Percentiles rank a stretch among this genome's conserved stretches.
phyloP scores from a whole-genome alignment of 78 protist genomes.

The Salpingoeca rosetta region DNA sequence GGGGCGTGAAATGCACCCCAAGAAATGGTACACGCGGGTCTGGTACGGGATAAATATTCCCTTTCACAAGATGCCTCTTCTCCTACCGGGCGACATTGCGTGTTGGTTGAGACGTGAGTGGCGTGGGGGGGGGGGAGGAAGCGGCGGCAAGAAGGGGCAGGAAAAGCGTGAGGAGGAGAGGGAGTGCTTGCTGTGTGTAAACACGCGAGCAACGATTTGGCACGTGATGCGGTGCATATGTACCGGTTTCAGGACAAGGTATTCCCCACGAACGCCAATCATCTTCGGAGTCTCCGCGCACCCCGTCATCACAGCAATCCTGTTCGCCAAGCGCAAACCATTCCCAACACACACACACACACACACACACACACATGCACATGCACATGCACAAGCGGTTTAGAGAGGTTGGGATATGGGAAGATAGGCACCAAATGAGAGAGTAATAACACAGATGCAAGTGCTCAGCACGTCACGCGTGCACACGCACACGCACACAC shows the following conservation, averaged over 20 bases:
- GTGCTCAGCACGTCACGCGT: neutral
- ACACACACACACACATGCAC: neutral
- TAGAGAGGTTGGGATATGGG: slow-evolving; percentile 14
- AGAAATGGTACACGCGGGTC: slow-evolving; percentile 41
- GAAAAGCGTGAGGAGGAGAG: too few relatives aligned
- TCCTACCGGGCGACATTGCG: too few relatives aligned
- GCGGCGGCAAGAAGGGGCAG: too few relatives aligned
- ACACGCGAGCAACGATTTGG: too few relatives aligned
- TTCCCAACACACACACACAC: neutral
- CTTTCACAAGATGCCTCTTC: too few relatives aligned
- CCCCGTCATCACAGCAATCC: neutral
- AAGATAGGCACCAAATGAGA: slow-evolving; percentile 18
- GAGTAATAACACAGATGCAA: neutral
- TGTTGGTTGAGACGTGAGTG: too few relatives aligned
- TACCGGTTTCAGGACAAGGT: too few relatives aligned
- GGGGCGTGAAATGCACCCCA: slow-evolving; percentile 51
- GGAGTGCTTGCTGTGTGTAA: too few relatives aligned
- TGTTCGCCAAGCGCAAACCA: neutral
- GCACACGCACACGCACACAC: neutral
- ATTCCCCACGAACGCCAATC: too few relatives aligned
- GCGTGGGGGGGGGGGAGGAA: too few relatives aligned
- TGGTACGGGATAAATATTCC: slow-evolving; percentile 46
- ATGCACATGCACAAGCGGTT: slow-evolving; percentile 10
- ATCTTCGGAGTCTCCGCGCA: too few relatives aligned
- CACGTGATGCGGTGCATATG: too few relatives aligned